These are phyloP conservation scores for Diaporthe nobilis DNA, from an alignment of 2,329 filamentous ascomycete genomes.

Conservation along the genomic window DNA sequence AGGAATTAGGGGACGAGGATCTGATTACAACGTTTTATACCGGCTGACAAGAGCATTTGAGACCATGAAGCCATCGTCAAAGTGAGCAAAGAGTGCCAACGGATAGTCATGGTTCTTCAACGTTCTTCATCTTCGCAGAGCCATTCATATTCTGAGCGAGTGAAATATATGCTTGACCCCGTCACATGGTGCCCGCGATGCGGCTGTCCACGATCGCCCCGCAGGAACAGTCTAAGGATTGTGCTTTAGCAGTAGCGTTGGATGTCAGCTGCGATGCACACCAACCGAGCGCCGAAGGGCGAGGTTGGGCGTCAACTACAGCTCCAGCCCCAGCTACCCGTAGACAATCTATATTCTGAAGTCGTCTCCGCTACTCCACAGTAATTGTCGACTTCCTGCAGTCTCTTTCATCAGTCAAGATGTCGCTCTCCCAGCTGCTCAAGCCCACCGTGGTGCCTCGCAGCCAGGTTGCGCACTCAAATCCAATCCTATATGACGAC, in stretches of 20 bases:
- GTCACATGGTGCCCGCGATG: not conserved
- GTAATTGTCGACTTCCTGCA: too few species aligned
- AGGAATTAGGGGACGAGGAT: not conserved
- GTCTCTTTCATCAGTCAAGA: not conserved
- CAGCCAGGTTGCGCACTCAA: not conserved
- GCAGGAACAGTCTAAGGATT: not conserved
- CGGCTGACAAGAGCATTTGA: not conserved
- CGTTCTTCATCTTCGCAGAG: not conserved
- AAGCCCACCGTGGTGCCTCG: slow-evolving; percentile 16
- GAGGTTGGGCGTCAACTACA: not conserved
- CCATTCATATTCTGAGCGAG: not conserved
- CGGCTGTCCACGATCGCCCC: not conserved
- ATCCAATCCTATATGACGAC: slow-evolving; percentile 15
- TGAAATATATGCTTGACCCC: not conserved
- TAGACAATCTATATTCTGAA: not conserved
- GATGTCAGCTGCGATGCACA: slow-evolving; percentile 16
- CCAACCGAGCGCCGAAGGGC: not conserved
- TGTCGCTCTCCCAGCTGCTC: slow-evolving; percentile 1
- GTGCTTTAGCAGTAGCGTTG: not conserved
- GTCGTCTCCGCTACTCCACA: not conserved
- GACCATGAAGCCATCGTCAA: too few species aligned
- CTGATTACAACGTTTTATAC: not conserved
- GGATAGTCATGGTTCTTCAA: not conserved
- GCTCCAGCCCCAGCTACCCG: not conserved
- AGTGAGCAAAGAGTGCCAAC: not conserved